Percentiles rank a stretch among this genome's conserved stretches.
phyloP scores from a whole-genome alignment of 495 filamentous ascomycete genomes.

The Hypomontagnella monticulosa region DNA sequence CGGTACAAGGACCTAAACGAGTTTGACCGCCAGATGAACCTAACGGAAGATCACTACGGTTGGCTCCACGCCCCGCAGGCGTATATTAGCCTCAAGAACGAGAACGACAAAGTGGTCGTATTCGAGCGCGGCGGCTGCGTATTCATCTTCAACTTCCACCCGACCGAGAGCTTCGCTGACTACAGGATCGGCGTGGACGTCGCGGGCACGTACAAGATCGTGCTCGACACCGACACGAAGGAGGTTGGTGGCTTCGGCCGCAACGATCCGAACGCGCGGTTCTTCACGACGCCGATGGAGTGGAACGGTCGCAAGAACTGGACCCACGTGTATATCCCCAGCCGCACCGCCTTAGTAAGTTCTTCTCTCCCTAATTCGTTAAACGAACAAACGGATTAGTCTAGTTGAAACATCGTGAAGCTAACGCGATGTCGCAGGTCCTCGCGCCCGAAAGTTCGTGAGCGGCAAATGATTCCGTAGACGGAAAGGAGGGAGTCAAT shows the following conservation, averaged over 20 bases:
- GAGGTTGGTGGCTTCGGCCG: constrained; percentile 83
- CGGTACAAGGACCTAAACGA: constrained; percentile 94
- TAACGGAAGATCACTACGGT: constrained; percentile 84
- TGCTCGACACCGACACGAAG: constrained; percentile 81
- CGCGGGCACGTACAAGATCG: constrained; percentile 85
- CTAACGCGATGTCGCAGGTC: constrained; percentile 32
- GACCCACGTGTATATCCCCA: constrained; percentile 90
- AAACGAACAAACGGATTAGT: not conserved
- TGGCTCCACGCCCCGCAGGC: constrained; percentile 91
- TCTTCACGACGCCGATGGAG: constrained; percentile 86
- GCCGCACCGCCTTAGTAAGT: constrained; percentile 85
- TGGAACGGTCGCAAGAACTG: constrained; percentile 94
- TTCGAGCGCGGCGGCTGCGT: constrained; percentile 92
- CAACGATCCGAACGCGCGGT: constrained; percentile 78
- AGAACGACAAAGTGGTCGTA: constrained; percentile 92
- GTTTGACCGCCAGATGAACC: constrained; percentile 93
- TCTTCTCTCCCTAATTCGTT: not conserved
- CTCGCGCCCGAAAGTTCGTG: constrained; percentile 37
- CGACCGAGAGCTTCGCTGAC: constrained; percentile 86
- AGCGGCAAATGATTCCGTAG: not conserved
- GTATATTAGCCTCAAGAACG: constrained; percentile 92
- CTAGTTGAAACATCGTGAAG: not conserved
- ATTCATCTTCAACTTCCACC: constrained; percentile 97
- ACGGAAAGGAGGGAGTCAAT: not conserved
- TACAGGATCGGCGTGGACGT: constrained; percentile 90